Conservation (phyloP, 163 green algal species). For the Scenedesmus sp. region DNA sequence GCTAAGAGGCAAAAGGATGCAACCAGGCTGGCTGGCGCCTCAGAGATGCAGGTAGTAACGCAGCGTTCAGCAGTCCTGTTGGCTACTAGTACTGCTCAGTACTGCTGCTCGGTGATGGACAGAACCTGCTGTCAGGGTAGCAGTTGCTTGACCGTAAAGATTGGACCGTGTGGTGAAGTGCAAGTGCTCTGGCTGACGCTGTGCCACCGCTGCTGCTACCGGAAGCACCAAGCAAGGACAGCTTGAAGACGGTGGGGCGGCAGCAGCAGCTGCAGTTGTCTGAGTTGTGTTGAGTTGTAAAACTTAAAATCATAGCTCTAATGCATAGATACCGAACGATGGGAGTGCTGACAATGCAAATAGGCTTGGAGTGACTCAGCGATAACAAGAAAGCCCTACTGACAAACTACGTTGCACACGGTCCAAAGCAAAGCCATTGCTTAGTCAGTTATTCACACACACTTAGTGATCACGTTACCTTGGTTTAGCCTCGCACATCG, state of each 20-base stretch:
- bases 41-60: neutral
- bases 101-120: neutral
- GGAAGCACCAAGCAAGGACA: neutral
- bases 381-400: constrained; percentile 1
- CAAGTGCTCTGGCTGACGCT: neutral
- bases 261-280: neutral
- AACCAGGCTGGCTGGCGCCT: neutral
- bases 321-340: neutral
- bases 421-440: too few species aligned
- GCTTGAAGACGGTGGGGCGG: neutral
- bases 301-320: neutral
- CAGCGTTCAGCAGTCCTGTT: neutral
- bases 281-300: neutral
- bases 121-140: neutral
- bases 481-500: neutral
- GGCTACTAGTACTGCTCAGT: neutral
- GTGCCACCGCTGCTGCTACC: neutral
- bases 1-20: too few species aligned
- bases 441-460: too few species aligned
- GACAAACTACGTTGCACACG: neutral
- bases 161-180: neutral
- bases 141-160: neutral
- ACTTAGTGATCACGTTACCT: neutral
- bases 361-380: neutral
- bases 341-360: neutral